A percentile compares a stretch with the other conserved stretches of the same genome.
Conservation (phyloP, 208 protist genomes). For the Porcisia hertigi region DNA sequence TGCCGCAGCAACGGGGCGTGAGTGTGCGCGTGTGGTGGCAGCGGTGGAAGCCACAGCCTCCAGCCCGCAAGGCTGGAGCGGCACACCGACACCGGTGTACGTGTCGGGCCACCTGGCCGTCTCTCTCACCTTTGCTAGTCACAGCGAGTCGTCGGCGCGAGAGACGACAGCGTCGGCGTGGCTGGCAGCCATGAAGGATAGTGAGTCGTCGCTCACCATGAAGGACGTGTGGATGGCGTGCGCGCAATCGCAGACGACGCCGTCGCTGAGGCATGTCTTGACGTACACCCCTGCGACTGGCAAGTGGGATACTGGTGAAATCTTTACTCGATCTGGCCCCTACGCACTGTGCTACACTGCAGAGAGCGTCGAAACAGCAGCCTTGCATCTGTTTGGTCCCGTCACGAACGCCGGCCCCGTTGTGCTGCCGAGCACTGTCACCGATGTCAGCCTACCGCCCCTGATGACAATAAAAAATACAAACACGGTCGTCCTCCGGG, state of each 20-base stretch:
- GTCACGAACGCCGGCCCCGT: slow-evolving; percentile 47
- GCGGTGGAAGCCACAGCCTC: slow-evolving; percentile 46
- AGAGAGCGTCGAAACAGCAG: neutral
- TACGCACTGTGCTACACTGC: slow-evolving; percentile 78
- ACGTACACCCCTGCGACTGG: slow-evolving; percentile 25
- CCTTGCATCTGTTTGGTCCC: slow-evolving; percentile 60
- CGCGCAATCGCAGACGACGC: slow-evolving; percentile 12
- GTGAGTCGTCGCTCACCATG: slow-evolving; percentile 30
- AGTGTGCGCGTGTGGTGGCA: slow-evolving; percentile 82
- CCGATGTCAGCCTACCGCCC: slow-evolving; percentile 28
- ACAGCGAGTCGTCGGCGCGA: slow-evolving; percentile 22
- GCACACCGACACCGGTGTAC: slow-evolving; percentile 54
- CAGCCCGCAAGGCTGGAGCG: slow-evolving; percentile 59
- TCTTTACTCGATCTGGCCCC: slow-evolving; percentile 20
- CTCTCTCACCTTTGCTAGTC: slow-evolving; percentile 38
- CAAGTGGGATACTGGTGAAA: slow-evolving; percentile 27
- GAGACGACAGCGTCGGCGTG: slow-evolving; percentile 34
- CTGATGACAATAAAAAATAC: slow-evolving; percentile 21
- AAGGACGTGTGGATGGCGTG: slow-evolving; percentile 46
- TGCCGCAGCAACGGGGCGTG: slow-evolving; percentile 24
- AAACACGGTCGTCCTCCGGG: slow-evolving; percentile 50
- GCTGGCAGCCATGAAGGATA: slow-evolving; percentile 34
- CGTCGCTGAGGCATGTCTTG: slow-evolving; percentile 26
- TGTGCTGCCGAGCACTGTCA: slow-evolving; percentile 54
- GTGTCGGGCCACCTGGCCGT: slow-evolving; percentile 41